phyloP scores from a whole-genome alignment of 2,329 filamentous ascomycete genomes.

The Pyrenochaeta sp. region DNA sequence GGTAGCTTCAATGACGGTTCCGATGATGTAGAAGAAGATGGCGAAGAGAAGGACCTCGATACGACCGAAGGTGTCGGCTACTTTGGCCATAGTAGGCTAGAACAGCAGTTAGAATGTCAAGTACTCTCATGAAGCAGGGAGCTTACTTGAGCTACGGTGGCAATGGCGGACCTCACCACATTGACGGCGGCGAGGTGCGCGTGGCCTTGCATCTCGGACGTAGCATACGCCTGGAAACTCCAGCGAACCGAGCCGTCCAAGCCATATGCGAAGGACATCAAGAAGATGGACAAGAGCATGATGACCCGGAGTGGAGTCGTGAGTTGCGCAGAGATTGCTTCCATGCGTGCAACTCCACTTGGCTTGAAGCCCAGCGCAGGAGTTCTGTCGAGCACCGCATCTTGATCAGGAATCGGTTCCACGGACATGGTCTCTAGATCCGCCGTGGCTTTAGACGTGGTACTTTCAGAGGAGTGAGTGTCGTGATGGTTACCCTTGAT shows the following conservation, averaged over 20 bases:
- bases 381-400: neutral
- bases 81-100: slow-evolving; percentile 58
- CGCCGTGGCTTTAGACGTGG: too few species aligned
- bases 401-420: neutral
- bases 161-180: slow-evolving; percentile 66
- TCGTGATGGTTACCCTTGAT: too few species aligned
- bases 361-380: slow-evolving; percentile 41
- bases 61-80: slow-evolving; percentile 68
- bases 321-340: slow-evolving; percentile 63
- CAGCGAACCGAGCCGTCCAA: slow-evolving; percentile 61
- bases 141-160: slow-evolving; percentile 60
- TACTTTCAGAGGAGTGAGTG: too few species aligned
- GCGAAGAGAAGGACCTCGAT: slow-evolving; percentile 64
- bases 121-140: neutral
- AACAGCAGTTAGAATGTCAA: slow-evolving; percentile 1
- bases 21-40: slow-evolving; percentile 63
- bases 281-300: slow-evolving; percentile 67
- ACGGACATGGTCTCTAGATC: too few species aligned
- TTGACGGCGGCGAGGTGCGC: slow-evolving; percentile 67
- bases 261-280: slow-evolving; percentile 70
- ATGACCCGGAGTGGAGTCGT: slow-evolving; percentile 60
- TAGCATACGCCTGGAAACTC: slow-evolving; percentile 58
- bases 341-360: slow-evolving; percentile 65
- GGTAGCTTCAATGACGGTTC: slow-evolving; percentile 63
- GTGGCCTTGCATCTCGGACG: slow-evolving; percentile 60